Percentiles rank a stretch among this genome's conserved stretches.
Evolutionary conservation across 2,329 filamentous ascomycete genomes (phyloP).

Genomic region (Penicillium frequentans): DNA sequence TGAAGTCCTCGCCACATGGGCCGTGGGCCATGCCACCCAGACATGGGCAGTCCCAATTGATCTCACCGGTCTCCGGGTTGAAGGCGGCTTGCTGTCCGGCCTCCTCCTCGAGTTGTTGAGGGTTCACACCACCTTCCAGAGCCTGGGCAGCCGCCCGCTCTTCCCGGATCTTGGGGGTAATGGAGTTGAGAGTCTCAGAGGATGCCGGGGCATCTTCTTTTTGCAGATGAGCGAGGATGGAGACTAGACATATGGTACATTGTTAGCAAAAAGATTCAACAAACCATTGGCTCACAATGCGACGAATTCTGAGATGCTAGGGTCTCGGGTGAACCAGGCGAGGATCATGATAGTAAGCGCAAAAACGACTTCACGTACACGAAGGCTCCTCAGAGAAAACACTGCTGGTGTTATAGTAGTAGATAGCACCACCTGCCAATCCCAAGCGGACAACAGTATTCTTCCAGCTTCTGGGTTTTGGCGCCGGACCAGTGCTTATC

Average conservation of each 20-base stretch:
- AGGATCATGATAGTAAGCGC: conserved; percentile 11
- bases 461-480: conserved; percentile 80
- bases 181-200: conserved; percentile 65
- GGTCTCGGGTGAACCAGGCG: conserved; percentile 1
- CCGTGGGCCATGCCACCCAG: conserved; percentile 95
- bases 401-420: conserved; percentile 91
- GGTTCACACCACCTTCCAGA: neutral
- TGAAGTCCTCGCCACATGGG: conserved; percentile 94
- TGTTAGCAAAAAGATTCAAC: conserved; percentile 11
- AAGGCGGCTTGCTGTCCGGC: conserved; percentile 87
- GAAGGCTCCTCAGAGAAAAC: conserved; percentile 81
- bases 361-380: conserved; percentile 57
- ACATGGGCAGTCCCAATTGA: conserved; percentile 99
- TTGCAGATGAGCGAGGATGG: conserved; percentile 28
- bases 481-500: conserved; percentile 57
- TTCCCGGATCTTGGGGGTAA: conserved; percentile 57
- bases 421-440: conserved; percentile 72
- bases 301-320: conserved; percentile 7
- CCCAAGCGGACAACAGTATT: conserved; percentile 71
- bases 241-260: conserved; percentile 25
- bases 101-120: conserved; percentile 68
- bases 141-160: conserved; percentile 23
- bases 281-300: conserved; percentile 1
- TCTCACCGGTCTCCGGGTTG: conserved; percentile 97
- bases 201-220: conserved; percentile 42